Conservation (phyloP, 2,329 filamentous ascomycete species). For the Ceratocystis huliohia region DNA sequence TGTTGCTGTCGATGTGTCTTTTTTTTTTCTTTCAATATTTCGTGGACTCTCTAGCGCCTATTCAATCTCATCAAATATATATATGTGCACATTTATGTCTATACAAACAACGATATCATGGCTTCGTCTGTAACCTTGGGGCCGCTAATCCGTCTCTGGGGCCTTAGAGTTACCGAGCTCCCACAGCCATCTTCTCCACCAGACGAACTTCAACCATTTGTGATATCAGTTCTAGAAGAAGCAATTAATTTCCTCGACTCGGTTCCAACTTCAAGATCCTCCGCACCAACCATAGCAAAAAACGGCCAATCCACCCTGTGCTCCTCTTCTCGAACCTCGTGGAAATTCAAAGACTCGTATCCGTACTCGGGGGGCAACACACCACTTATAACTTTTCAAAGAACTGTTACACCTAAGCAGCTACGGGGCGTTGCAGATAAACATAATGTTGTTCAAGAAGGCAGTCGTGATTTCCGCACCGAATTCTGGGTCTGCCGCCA, state of each 20-base stretch:
- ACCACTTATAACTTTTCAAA: conserved; percentile 41
- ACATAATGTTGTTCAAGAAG: conserved; percentile 25
- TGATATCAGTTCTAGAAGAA: conserved; percentile 43
- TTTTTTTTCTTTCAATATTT: too few species aligned
- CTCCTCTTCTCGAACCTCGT: conserved; percentile 25
- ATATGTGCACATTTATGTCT: background rate
- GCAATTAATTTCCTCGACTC: conserved; percentile 45
- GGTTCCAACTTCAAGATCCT: conserved; percentile 33
- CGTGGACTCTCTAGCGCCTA: background rate
- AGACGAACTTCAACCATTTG: conserved; percentile 38
- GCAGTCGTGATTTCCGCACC: conserved; percentile 22
- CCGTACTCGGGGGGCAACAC: conserved; percentile 37
- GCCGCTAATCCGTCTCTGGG: conserved; percentile 42
- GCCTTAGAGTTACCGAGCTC: conserved; percentile 37
- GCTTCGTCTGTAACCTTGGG: conserved; percentile 28
- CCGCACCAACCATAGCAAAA: background rate
- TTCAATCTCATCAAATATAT: background rate
- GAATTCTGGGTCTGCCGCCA: conserved; percentile 54
- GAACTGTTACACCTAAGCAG: conserved; percentile 35
- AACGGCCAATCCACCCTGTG: background rate
- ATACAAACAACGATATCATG: conserved; percentile 7
- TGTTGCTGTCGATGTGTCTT: too few species aligned
- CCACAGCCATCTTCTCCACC: conserved; percentile 31
- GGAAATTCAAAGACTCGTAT: conserved; percentile 41
- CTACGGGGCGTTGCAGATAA: conserved; percentile 31